Evolutionary conservation across 352 stramenopile genomes (phyloP).

Genomic region (Chrysophaeum taylorii): DNA sequence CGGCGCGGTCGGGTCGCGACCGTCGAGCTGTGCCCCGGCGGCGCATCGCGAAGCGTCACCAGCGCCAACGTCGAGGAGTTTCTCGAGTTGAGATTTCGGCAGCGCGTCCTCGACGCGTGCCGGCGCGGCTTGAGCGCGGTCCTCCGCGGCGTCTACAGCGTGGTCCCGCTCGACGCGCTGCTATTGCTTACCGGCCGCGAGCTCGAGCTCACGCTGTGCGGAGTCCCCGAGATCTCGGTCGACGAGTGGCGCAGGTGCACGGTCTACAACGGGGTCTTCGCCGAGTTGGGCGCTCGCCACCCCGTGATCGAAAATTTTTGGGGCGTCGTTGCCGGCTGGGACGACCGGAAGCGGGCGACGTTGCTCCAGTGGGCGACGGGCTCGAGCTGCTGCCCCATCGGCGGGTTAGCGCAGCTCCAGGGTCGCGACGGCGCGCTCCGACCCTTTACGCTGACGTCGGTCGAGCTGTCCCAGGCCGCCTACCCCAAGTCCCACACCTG

Average conservation of each 20-base stretch:
- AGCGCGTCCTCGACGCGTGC: neutral
- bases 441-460: neutral
- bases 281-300: no score
- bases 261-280: neutral
- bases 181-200: neutral
- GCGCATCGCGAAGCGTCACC: neutral
- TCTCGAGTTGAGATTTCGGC: neutral
- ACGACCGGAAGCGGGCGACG: neutral
- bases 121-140: neutral
- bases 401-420: neutral
- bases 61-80: neutral
- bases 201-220: neutral
- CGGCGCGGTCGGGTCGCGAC: neutral
- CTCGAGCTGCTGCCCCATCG: neutral
- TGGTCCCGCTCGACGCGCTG: neutral
- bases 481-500: slow-evolving; percentile 73
- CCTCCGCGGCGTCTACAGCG: neutral
- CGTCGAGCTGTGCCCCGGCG: neutral
- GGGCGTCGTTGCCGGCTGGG: neutral
- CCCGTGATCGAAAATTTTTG: no score
- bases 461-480: neutral
- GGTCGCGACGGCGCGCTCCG: neutral
- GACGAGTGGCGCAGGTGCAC: neutral
- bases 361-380: neutral
- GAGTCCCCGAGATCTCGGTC: neutral